phyloP scores from a whole-genome alignment of 2,329 filamentous ascomycete genomes.

The Phoma sp. region DNA sequence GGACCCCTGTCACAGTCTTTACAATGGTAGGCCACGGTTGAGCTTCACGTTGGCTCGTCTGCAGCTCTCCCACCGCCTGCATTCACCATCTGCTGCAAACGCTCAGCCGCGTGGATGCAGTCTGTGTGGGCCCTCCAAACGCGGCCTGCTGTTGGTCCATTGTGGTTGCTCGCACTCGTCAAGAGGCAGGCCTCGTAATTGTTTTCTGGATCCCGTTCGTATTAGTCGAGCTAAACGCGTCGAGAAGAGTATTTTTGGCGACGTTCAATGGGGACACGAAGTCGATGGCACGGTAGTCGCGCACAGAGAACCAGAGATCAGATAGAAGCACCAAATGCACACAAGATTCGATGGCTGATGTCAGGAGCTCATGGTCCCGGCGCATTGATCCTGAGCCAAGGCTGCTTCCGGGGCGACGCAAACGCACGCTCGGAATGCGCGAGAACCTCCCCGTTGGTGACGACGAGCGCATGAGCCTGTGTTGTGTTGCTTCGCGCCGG shows the following conservation, averaged over 20 bases:
- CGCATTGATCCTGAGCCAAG: slow-evolving; percentile 14
- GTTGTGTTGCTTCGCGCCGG: slow-evolving; percentile 2
- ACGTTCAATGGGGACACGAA: not conserved
- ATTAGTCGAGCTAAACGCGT: slow-evolving; percentile 31
- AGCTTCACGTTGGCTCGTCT: slow-evolving; percentile 7
- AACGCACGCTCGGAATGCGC: slow-evolving; percentile 16
- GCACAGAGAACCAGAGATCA: slow-evolving; percentile 15
- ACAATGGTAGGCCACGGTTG: slow-evolving; percentile 22
- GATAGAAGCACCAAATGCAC: slow-evolving; percentile 4
- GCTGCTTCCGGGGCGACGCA: slow-evolving; percentile 28
- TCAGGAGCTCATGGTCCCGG: slow-evolving; percentile 3
- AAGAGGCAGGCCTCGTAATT: slow-evolving; percentile 21
- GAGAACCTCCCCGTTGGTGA: slow-evolving; percentile 1
- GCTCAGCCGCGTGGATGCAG: slow-evolving; percentile 37
- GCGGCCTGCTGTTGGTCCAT: slow-evolving; percentile 24
- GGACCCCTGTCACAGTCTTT: slow-evolving; percentile 22
- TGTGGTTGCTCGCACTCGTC: not conserved
- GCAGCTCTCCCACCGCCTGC: slow-evolving; percentile 26
- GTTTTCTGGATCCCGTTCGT: slow-evolving; percentile 30
- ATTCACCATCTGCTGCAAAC: slow-evolving; percentile 37
- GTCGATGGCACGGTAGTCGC: slow-evolving; percentile 11
- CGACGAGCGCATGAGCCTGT: not conserved
- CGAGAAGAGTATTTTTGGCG: slow-evolving; percentile 22
- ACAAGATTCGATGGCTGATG: slow-evolving; percentile 21
- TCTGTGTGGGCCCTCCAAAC: slow-evolving; percentile 20